Conservation (phyloP, 108 stramenopile species). For the Discostella stelligeroides region DNA sequence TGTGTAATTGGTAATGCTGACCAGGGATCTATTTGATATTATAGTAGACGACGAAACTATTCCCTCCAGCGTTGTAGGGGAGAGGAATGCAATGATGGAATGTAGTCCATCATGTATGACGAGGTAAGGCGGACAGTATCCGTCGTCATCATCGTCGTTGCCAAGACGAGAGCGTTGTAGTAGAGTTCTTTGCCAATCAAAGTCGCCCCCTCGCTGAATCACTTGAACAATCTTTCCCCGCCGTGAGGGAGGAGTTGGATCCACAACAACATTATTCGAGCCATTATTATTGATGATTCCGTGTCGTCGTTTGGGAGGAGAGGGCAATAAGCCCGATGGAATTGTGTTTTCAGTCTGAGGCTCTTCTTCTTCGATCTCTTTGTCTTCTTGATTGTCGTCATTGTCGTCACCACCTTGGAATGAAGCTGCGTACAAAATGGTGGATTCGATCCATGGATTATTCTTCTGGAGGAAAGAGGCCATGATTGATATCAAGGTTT, state of each 20-base stretch:
- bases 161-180: neutral
- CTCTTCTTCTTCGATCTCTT: neutral
- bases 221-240: conserved; percentile 36
- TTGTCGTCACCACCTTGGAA: neutral
- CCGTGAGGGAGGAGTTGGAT: conserved; percentile 24
- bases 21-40: conserved; percentile 7
- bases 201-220: conserved; percentile 22
- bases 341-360: conserved; percentile 33
- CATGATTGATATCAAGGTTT: conserved; percentile 19
- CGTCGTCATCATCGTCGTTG: neutral
- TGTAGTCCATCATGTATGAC: conserved; percentile 35
- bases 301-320: neutral
- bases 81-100: conserved; percentile 30
- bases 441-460: conserved; percentile 43
- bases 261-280: neutral
- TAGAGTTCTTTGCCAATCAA: neutral
- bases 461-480: conserved; percentile 31
- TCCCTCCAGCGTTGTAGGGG: conserved; percentile 10
- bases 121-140: conserved; percentile 28
- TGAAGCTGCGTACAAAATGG: conserved; percentile 28
- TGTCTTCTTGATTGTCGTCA: neutral
- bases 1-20: conserved; percentile 21
- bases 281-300: no score
- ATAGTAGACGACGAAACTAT: neutral
- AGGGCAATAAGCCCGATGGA: conserved; percentile 20